Evolutionary conservation across 768 basidiomycete species (phyloP), one percentile per base, ranked within the genome.

Genomic region (Sporobolomyces roseus): DNA sequence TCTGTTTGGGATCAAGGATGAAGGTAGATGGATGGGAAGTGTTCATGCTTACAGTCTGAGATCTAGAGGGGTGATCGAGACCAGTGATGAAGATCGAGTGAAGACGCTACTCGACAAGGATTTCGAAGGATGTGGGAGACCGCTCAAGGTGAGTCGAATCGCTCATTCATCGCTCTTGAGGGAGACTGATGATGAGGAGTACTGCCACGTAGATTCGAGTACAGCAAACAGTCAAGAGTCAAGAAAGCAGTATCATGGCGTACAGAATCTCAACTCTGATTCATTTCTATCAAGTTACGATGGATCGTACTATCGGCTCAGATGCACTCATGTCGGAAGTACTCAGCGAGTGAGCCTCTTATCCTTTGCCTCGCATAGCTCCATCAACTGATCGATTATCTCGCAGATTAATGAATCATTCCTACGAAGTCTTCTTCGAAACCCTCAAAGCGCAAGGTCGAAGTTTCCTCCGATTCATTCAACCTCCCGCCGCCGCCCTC

Each of bases 251-350:
- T 66, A 91, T 98, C 66, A 85, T 88, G 51, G 86, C 89, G 0
- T 99, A 92, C 81, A 93, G 91, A 78, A 87, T 98, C 59, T 88
- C 91, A 53, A 97, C 94, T 74, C 81, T 98, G n/a, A 79, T 99
- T 13, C 91, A 94, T 72, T 99, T 98, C 77, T 99, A 98, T 78
- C 81, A 87, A 76, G 78, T 92, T 36, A 97, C 93, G 7, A 96
- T 99, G 92, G 84, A 85, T 56, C 83, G 91, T 54, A 97, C 93
- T 2, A 87, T 97, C 49, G 96, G 96, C 0, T 83, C 85, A n/a
- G 81, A 88, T 4, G 90, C 93, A 2, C 66, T 89, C 51, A 81
- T 98, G 61, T 88, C 88, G 1, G 83, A 80, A 64, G 87, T 89
- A 0, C 81, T 98, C 33, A 81, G 86, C 70, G 91, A 96, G 92